phyloP scores from a whole-genome alignment of 306 rosid species.

The Vicia sativa region DNA sequence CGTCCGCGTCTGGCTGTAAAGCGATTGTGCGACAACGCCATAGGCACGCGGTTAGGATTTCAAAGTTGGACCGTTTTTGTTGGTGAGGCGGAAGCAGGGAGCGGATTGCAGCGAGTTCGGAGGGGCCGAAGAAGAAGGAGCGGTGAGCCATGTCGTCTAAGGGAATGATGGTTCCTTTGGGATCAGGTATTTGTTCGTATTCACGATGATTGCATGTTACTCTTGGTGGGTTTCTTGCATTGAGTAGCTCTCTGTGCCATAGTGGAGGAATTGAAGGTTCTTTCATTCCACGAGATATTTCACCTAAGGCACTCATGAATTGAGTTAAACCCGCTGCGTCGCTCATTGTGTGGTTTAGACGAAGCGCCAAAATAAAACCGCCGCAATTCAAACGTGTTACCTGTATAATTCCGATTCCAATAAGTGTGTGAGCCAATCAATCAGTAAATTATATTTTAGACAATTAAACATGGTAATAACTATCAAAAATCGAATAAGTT shows the following conservation, averaged over 20 bases:
- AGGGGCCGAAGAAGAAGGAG: constrained; percentile 56
- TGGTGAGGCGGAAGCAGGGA: constrained; percentile 38
- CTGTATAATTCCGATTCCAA: too few relatives aligned
- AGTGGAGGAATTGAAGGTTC: constrained; percentile 43
- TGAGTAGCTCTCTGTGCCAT: constrained; percentile 52
- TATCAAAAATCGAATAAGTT: too few relatives aligned
- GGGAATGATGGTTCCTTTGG: constrained; percentile 50
- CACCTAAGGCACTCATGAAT: constrained; percentile 53
- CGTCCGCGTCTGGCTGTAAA: background rate
- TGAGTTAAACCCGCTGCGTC: constrained; percentile 56
- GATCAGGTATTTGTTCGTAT: constrained; percentile 50
- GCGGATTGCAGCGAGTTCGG: constrained; percentile 50
- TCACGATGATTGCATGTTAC: constrained; percentile 51
- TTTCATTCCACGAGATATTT: constrained; percentile 48
- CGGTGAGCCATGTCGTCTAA: constrained; percentile 54
- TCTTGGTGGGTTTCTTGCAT: constrained; percentile 47
- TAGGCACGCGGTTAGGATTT: constrained; percentile 50
- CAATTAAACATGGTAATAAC: too few relatives aligned
- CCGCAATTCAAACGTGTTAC: constrained; percentile 51
- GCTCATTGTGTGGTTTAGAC: constrained; percentile 59
- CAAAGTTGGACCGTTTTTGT: constrained; percentile 39
- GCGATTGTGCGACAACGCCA: constrained; percentile 59
- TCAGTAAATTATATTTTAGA: too few relatives aligned
- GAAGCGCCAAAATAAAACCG: constrained; percentile 53
- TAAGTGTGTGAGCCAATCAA: too few relatives aligned